Conservation (phyloP, 2,329 filamentous ascomycete genomes). For the Ceratocystis eucalypticola region DNA sequence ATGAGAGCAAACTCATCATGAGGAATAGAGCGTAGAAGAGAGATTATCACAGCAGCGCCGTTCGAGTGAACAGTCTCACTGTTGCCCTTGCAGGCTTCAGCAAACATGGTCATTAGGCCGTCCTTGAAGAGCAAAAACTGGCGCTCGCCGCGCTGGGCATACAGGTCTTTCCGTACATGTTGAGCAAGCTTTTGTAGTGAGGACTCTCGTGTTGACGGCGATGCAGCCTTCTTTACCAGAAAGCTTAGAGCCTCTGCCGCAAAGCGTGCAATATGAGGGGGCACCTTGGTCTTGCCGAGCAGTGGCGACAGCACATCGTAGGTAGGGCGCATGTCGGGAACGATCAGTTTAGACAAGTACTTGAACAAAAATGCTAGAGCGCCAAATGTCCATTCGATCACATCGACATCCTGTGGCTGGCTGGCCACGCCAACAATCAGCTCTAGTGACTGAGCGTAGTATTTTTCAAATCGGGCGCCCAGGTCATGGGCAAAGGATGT, state of each 20-base stretch:
- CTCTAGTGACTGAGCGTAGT: conserved; percentile 63
- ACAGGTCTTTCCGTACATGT: conserved; percentile 58
- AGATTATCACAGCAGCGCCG: conserved; percentile 39
- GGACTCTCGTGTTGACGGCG: conserved; percentile 59
- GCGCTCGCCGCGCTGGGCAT: conserved; percentile 37
- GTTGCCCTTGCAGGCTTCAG: conserved; percentile 60
- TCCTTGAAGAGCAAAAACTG: conserved; percentile 62
- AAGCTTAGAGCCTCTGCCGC: conserved; percentile 93
- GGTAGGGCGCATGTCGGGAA: conserved; percentile 72
- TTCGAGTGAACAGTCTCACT: conserved; percentile 47
- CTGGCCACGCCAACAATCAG: conserved; percentile 67
- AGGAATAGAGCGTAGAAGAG: conserved; percentile 39
- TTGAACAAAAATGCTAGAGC: conserved; percentile 95
- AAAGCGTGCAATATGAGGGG: conserved; percentile 78
- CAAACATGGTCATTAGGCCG: conserved; percentile 83
- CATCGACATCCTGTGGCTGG: conserved; percentile 63
- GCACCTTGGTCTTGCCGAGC: conserved; percentile 69
- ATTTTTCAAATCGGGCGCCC: conserved; percentile 72
- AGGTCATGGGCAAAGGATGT: conserved; percentile 92
- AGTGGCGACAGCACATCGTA: conserved; percentile 73
- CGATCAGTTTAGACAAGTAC: conserved; percentile 76
- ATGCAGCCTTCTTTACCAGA: conserved; percentile 74
- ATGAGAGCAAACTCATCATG: conserved; percentile 37
- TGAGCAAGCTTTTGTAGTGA: conserved; percentile 58
- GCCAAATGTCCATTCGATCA: conserved; percentile 96